phyloP scores from a whole-genome alignment of 2,329 filamentous ascomycete genomes.

The Dothiorella sarmentorum region DNA sequence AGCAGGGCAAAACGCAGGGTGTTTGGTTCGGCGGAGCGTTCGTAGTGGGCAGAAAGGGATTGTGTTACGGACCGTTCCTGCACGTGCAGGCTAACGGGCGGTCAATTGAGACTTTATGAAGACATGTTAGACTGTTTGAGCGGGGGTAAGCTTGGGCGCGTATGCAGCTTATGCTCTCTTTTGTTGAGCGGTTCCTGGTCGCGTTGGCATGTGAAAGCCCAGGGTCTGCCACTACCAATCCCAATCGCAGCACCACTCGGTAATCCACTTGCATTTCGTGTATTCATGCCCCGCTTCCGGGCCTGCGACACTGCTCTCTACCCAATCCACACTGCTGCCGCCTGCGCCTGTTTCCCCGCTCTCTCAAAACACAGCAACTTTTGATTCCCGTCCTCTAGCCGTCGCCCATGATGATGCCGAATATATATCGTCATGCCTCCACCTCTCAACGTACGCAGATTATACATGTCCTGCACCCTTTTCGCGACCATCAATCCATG shows the following conservation, averaged over 20 bases:
- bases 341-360: neutral
- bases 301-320: constrained; percentile 4
- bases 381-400: constrained; percentile 2
- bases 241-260: neutral
- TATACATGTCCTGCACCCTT: neutral
- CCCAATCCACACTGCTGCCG: neutral
- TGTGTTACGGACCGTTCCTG: neutral
- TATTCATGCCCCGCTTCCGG: constrained; percentile 4
- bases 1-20: neutral
- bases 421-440: neutral
- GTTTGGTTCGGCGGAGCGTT: neutral
- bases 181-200: constrained; percentile 13
- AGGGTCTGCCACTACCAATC: neutral
- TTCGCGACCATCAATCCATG: neutral
- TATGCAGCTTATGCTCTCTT: constrained; percentile 16
- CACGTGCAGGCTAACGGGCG: constrained; percentile 11
- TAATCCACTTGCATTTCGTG: constrained; percentile 7
- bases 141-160: constrained; percentile 10
- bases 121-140: neutral
- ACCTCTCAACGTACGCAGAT: neutral
- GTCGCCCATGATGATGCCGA: neutral
- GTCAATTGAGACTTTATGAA: constrained; percentile 14
- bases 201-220: constrained; percentile 12
- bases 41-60: neutral
- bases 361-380: constrained; percentile 5